Conservation (phyloP, 192 early-diverging fungal genomes). For the Mycoemilia scoparia region DNA sequence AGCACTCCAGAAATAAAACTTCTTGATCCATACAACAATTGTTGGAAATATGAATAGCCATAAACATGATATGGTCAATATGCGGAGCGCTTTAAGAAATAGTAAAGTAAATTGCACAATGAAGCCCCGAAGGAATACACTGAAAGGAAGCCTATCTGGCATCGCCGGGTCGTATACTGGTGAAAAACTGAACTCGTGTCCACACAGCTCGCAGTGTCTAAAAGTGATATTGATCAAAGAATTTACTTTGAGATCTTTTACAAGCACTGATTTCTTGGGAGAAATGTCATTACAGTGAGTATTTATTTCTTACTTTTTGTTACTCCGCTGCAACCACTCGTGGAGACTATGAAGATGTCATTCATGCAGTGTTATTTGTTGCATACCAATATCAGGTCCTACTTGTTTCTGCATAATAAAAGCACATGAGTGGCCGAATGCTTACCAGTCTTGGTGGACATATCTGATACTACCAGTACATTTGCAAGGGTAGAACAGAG, state of each 20-base stretch:
- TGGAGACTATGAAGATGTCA: conserved; percentile 30
- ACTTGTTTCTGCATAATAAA: background rate
- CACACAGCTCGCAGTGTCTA: conserved; percentile 71
- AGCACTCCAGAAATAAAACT: conserved; percentile 67
- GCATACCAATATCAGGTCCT: background rate
- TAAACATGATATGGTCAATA: conserved; percentile 41
- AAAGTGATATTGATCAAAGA: conserved; percentile 20
- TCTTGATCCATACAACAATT: conserved; percentile 63
- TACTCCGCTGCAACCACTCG: conserved; percentile 69
- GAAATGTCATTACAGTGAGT: background rate
- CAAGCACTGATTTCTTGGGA: background rate
- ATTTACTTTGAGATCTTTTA: background rate
- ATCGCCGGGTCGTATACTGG: conserved; percentile 56
- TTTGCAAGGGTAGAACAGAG: conserved; percentile 84
- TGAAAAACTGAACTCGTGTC: conserved; percentile 66
- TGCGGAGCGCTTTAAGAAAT: conserved; percentile 27
- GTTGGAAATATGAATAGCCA: conserved; percentile 78
- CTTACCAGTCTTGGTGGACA: conserved; percentile 85
- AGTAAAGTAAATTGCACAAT: conserved; percentile 22
- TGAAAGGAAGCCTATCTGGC: conserved; percentile 45
- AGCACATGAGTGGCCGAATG: conserved; percentile 29
- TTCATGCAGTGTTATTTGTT: background rate
- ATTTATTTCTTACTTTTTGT: conserved; percentile 38
- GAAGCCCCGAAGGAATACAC: conserved; percentile 36
- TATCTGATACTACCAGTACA: conserved; percentile 88